Conservation (phyloP, 257 asterid species). For the Petunia axillaris region DNA sequence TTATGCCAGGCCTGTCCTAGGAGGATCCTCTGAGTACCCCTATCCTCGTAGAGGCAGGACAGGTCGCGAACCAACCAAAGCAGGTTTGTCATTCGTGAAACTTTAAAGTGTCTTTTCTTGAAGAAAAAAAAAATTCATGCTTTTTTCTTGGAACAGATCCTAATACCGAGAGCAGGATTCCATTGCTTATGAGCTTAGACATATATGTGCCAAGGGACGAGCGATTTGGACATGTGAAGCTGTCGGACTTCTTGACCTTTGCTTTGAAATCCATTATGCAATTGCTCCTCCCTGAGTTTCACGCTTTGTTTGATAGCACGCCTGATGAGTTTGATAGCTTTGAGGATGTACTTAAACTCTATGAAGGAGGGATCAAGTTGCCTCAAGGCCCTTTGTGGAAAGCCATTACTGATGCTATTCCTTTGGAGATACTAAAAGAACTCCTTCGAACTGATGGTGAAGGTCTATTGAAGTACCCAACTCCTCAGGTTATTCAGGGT, state of each 20-base stretch:
- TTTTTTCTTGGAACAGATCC: conserved; percentile 45
- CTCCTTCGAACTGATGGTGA: conserved; percentile 67
- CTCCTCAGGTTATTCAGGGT: conserved; percentile 72
- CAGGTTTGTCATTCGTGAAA: conserved; percentile 42
- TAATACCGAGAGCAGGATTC: conserved; percentile 62
- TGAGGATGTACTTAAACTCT: conserved; percentile 63
- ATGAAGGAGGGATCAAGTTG: conserved; percentile 53
- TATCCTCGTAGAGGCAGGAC: conserved; percentile 87
- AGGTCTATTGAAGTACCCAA: conserved; percentile 55
- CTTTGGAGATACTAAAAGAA: conserved; percentile 62
- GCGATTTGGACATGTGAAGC: conserved; percentile 67
- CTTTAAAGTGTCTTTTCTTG: not conserved
- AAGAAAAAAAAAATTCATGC: too few relatives aligned
- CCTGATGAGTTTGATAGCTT: conserved; percentile 70
- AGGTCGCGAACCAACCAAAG: conserved; percentile 56
- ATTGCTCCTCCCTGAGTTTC: conserved; percentile 60
- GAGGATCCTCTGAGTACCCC: conserved; percentile 66
- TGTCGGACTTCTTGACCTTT: conserved; percentile 68
- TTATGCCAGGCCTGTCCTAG: conserved; percentile 60
- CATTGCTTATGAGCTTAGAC: conserved; percentile 51
- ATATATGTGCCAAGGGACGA: conserved; percentile 84
- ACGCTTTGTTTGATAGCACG: conserved; percentile 56
- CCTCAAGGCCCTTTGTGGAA: conserved; percentile 43
- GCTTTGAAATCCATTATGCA: conserved; percentile 66
- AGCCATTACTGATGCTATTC: conserved; percentile 49